Conservation (phyloP, 1,284 basidiomycete species). For the Phylloboletellus chloephorus region DNA sequence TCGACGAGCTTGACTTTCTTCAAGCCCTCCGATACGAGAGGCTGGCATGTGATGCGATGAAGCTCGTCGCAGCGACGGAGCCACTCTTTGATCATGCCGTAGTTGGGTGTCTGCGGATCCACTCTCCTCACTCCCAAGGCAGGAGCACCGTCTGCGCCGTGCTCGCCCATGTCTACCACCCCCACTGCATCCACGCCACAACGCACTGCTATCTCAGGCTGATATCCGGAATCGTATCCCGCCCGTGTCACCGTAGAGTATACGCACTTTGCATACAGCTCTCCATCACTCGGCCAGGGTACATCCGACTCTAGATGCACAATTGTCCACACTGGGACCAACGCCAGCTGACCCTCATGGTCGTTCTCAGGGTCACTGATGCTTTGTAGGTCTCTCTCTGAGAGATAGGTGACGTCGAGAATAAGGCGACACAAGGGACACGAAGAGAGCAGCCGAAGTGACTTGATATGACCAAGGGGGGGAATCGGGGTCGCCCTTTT, state of each 20-base stretch:
- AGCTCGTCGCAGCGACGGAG: constrained; percentile 10
- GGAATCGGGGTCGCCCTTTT: constrained; percentile 7
- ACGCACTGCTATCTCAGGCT: too few relatives aligned
- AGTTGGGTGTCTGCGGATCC: neutral
- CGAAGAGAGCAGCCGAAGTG: constrained; percentile 10
- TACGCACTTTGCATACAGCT: constrained; percentile 11
- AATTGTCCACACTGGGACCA: constrained; percentile 8
- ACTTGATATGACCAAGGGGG: constrained; percentile 8
- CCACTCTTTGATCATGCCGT: constrained; percentile 9
- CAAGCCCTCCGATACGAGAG: constrained; percentile 4
- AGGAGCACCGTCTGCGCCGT: neutral
- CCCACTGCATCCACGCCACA: constrained; percentile 10
- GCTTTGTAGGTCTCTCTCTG: constrained; percentile 2
- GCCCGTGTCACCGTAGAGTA: constrained; percentile 12
- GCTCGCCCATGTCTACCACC: neutral
- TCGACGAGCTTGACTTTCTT: constrained; percentile 15
- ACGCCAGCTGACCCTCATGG: neutral
- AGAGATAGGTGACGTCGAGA: constrained; percentile 10
- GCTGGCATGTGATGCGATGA: constrained; percentile 7
- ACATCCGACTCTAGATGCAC: constrained; percentile 1
- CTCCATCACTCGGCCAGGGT: too few relatives aligned
- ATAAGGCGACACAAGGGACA: constrained; percentile 13
- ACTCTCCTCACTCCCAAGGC: constrained; percentile 10
- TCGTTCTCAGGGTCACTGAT: too few relatives aligned
- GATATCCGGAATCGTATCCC: too few relatives aligned